phyloP scores from a whole-genome alignment of 805 yeast species.

The Kodamaea kakaduensis region DNA sequence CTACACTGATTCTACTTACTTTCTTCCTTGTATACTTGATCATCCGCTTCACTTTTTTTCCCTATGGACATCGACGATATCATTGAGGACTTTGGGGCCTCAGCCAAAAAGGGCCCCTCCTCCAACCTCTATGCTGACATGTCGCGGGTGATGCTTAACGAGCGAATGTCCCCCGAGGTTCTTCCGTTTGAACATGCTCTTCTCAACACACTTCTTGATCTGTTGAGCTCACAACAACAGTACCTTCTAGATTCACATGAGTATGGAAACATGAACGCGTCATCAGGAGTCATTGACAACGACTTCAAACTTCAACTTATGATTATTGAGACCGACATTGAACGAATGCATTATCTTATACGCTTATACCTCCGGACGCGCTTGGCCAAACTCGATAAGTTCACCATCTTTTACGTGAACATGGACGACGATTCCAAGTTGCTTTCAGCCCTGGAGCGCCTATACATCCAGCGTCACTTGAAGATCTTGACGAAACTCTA shows the following conservation, averaged over 20 bases:
- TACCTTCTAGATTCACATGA: constrained; percentile 74
- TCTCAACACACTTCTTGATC: constrained; percentile 51
- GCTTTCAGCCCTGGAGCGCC: constrained; percentile 46
- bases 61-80: constrained; percentile 65
- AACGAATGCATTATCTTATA: constrained; percentile 77
- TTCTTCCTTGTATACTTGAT: not conserved
- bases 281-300: constrained; percentile 25
- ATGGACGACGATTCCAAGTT: constrained; percentile 9
- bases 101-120: constrained; percentile 7
- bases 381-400: constrained; percentile 68
- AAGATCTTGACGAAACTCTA: constrained; percentile 61
- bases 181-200: constrained; percentile 65
- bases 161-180: constrained; percentile 84
- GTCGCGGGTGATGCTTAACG: constrained; percentile 71
- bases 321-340: constrained; percentile 88
- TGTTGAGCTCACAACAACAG: constrained; percentile 69
- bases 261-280: constrained; percentile 53
- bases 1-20: too few species aligned
- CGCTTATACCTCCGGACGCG: constrained; percentile 79
- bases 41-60: not conserved
- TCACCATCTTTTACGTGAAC: constrained; percentile 55
- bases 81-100: constrained; percentile 55
- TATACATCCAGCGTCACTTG: constrained; percentile 66
- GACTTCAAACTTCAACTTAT: constrained; percentile 63
- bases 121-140: constrained; percentile 37